Evolutionary conservation across 495 filamentous ascomycete species (phyloP), one percentile per base, ranked within the genome.

Genomic region (Penicillium salamii): DNA sequence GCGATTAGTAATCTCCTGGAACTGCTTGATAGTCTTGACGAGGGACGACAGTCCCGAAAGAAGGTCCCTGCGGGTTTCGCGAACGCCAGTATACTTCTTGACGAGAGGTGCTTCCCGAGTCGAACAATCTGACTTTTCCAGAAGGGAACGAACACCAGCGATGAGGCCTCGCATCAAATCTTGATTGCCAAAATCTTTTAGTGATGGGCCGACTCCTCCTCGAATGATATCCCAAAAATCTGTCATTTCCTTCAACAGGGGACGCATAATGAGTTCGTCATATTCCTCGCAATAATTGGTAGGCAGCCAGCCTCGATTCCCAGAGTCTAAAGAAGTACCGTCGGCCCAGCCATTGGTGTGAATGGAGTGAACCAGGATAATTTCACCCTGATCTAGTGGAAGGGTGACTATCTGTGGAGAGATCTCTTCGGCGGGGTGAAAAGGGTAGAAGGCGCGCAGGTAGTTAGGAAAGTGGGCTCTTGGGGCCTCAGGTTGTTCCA

Each of bases 311-410:
- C 95, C 95, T 58, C 95, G 81, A 47, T 86, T 86, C 14, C 92
- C 93, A 11, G 89, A 87, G 43, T 87, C 79, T 44, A 99, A 70
- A 35, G 96, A 75, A n/a, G 95, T 99, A 33, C 95, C 95, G 68
- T 99, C 95, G 33, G 93, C 95, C 95, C 95, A 99, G 58, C 95
- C 95, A 74, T 96, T 99, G 41, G 89, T 90, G 71, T 99, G 95
- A 56, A 99, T 87, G 12, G 93, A 96, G 68, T 99, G 95, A 28
- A 99, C 85, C 47, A 99, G 68, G 42, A 99, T 88, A 18, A 99
- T 81, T 56, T 97, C 95, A 44, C 93, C 95, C 56, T 87, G 81
- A 55, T 90, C 88, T 26, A 99, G 77, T 5, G 90, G 89, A 8
- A 96, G 68, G 14, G 92, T 97, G 49, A 97, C 87, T 7, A 89